Conservation (phyloP, 257 asterid species). For the Ilex aquifolium region DNA sequence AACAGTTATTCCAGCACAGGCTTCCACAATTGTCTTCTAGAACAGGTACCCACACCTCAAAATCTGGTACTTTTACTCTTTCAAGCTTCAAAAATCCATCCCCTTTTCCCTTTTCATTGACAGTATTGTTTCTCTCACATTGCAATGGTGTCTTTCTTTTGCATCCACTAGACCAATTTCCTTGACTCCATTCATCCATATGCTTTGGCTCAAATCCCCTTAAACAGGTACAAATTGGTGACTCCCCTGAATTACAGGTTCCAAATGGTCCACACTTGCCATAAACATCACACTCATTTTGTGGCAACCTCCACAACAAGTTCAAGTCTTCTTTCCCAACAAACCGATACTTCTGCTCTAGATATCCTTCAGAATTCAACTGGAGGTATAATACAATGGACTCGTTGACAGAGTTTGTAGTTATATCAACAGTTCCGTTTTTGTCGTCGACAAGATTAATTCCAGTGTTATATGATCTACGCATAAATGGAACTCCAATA, state of each 20-base stretch:
- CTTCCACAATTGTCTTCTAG: constrained; percentile 26
- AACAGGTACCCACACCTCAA: constrained; percentile 19
- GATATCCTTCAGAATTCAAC: constrained; percentile 15
- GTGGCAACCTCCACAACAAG: not conserved
- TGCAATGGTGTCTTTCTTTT: constrained; percentile 28
- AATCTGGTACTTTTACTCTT: constrained; percentile 37
- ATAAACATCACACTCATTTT: constrained; percentile 6
- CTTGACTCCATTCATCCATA: constrained; percentile 39
- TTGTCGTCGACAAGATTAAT: constrained; percentile 3
- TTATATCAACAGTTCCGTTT: constrained; percentile 2
- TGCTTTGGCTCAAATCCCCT: constrained; percentile 34
- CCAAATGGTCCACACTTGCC: constrained; percentile 11
- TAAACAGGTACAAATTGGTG: constrained; percentile 46
- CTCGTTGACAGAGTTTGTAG: not conserved
- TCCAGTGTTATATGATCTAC: constrained; percentile 8
- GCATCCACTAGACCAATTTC: constrained; percentile 57
- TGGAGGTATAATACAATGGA: not conserved
- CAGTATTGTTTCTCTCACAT: constrained; percentile 23
- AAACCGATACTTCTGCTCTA: not conserved
- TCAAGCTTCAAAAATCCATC: constrained; percentile 45
- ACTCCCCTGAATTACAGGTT: constrained; percentile 22
- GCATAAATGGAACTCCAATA: not conserved
- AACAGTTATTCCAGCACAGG: constrained; percentile 39
- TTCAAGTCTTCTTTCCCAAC: constrained; percentile 4
- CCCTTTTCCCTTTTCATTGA: constrained; percentile 4